phyloP scores from a whole-genome alignment of 331 rosid genomes.

The Erythrophleum ivorense region DNA sequence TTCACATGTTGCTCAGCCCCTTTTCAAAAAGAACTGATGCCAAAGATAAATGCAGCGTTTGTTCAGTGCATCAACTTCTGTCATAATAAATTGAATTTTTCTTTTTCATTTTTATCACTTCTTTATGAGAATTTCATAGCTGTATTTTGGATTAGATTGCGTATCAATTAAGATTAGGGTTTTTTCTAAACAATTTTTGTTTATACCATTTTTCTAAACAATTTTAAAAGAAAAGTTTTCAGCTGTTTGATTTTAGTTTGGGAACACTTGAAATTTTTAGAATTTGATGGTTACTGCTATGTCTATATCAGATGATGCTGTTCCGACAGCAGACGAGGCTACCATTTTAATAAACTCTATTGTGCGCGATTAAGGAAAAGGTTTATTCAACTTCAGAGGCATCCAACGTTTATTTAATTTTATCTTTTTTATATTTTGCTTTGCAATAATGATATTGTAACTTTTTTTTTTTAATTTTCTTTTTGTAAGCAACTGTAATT shows the following conservation, averaged over 20 bases:
- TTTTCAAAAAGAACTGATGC: no score
- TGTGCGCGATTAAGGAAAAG: conserved; percentile 46
- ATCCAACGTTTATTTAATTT: neutral
- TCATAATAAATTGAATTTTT: no score
- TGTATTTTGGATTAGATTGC: no score
- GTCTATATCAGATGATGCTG: conserved; percentile 43
- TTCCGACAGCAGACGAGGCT: conserved; percentile 56
- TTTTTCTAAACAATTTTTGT: no score
- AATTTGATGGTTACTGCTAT: neutral
- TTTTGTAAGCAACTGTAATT: neutral
- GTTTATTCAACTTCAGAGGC: neutral
- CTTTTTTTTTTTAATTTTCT: neutral
- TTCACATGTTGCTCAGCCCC: no score
- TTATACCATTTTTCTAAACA: no score
- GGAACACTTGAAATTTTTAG: neutral
- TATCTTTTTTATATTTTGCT: neutral
- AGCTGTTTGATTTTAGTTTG: neutral
- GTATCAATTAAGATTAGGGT: no score
- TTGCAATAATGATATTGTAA: neutral
- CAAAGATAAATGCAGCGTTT: no score
- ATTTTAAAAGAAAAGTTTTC: no score
- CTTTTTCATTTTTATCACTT: no score
- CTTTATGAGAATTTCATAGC: no score
- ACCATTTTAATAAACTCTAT: conserved; percentile 50
- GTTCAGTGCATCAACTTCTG: no score